A percentile compares a stretch with the other conserved stretches of the same genome.
These are phyloP conservation scores for Didymella exigua DNA, from an alignment of 2,329 filamentous ascomycete genomes.

Conservation along the genomic window DNA sequence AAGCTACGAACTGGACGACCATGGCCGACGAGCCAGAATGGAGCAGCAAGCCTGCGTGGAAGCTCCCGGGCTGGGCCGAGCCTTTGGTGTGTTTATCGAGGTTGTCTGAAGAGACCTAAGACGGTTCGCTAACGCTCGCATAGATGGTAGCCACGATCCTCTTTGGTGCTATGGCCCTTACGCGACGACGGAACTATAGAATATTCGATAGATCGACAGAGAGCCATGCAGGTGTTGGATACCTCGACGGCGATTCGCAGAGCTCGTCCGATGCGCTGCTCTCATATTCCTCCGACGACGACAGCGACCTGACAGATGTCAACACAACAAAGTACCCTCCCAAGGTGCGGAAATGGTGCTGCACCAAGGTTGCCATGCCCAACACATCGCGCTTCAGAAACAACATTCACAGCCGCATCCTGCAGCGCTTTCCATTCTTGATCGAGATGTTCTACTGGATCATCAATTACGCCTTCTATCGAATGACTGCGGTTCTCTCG, in stretches of 20 bases:
- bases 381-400: constrained; percentile 67
- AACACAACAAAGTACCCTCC: constrained; percentile 50
- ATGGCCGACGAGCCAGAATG: constrained; percentile 36
- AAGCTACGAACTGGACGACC: constrained; percentile 16
- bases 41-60: constrained; percentile 51
- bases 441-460: constrained; percentile 78
- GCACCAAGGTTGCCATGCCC: constrained; percentile 59
- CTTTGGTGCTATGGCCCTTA: constrained; percentile 56
- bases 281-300: constrained; percentile 41
- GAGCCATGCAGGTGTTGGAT: constrained; percentile 23
- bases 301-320: constrained; percentile 46
- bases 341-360: constrained; percentile 59
- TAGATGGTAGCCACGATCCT: constrained; percentile 60
- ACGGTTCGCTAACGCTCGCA: background rate
- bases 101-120: background rate
- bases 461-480: constrained; percentile 69
- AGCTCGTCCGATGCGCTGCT: constrained; percentile 51
- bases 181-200: constrained; percentile 53
- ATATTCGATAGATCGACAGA: constrained; percentile 45
- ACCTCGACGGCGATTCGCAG: constrained; percentile 46
- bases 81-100: constrained; percentile 41
- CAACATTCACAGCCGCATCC: constrained; percentile 65
- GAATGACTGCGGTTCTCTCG: constrained; percentile 61
- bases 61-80: constrained; percentile 51
- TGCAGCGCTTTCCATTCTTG: constrained; percentile 71